Evolutionary conservation across 495 filamentous ascomycete genomes (phyloP).

Genomic region (Aspergillus heteromorphus): DNA sequence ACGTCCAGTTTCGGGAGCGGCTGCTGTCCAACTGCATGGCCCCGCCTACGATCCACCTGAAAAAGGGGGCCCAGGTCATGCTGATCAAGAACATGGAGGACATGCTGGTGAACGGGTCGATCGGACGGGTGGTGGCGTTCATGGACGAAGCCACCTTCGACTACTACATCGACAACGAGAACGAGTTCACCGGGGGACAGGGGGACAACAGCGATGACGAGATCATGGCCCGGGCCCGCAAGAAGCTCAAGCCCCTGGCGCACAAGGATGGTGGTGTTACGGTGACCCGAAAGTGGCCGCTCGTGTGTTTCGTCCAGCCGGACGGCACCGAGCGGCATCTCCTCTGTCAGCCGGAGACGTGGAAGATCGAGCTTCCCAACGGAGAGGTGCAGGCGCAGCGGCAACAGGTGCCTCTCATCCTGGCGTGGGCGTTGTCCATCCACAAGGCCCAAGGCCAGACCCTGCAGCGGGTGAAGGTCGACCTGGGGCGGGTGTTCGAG

Average conservation of each 20-base stretch:
- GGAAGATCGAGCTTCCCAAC: conserved; percentile 95
- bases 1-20: conserved; percentile 63
- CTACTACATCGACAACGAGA: conserved; percentile 50
- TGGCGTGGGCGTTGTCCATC: conserved; percentile 95
- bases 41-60: conserved; percentile 67
- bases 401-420: conserved; percentile 63
- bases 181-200: conserved; percentile 42
- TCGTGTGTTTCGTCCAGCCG: conserved; percentile 73
- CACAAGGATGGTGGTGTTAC: conserved; percentile 30
- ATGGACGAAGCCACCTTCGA: conserved; percentile 81
- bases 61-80: conserved; percentile 95
- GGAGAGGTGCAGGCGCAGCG: conserved; percentile 87
- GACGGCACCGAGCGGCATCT: conserved; percentile 75
- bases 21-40: conserved; percentile 90
- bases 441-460: conserved; percentile 99
- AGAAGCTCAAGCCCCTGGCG: conserved; percentile 44
- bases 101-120: conserved; percentile 83
- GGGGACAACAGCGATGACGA: conserved; percentile 40
- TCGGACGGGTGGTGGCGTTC: conserved; percentile 80
- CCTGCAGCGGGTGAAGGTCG: conserved; percentile 89
- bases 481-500: conserved; percentile 87
- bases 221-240: conserved; percentile 35
- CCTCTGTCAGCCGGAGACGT: conserved; percentile 77
- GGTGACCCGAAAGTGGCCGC: conserved; percentile 56
- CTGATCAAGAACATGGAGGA: conserved; percentile 99